Conservation (phyloP, 1,284 basidiomycete species). For the Xerocomus nothofagi region DNA sequence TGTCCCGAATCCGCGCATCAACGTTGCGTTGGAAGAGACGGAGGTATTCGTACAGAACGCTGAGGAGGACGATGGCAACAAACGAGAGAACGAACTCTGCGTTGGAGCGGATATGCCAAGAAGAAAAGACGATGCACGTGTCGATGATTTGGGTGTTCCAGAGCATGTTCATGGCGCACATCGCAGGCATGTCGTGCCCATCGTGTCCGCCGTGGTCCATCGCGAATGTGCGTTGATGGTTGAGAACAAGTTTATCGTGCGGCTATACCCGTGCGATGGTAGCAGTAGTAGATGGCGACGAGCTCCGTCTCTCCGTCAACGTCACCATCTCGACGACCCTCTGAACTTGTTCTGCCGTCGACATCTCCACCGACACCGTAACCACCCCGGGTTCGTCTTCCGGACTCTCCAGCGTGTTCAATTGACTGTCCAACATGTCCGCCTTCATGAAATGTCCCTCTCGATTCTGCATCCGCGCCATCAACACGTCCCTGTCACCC, state of each 20-base stretch:
- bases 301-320: neutral
- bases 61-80: constrained; percentile 59
- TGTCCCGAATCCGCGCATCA: constrained; percentile 59
- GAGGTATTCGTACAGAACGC: constrained; percentile 75
- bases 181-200: constrained; percentile 49
- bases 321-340: constrained; percentile 7
- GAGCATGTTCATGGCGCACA: constrained; percentile 70
- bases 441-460: constrained; percentile 90
- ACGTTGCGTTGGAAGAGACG: constrained; percentile 57
- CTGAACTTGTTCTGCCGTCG: constrained; percentile 59
- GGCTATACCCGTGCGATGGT: constrained; percentile 2
- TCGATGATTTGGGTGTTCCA: constrained; percentile 77
- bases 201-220: constrained; percentile 50
- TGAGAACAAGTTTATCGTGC: neutral
- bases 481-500: constrained; percentile 62
- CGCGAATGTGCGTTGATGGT: neutral
- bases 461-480: constrained; percentile 70
- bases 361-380: constrained; percentile 57
- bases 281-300: no score
- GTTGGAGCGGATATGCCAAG: constrained; percentile 69
- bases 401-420: constrained; percentile 78
- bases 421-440: constrained; percentile 84
- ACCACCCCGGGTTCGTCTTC: constrained; percentile 69
- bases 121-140: constrained; percentile 72
- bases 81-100: constrained; percentile 60